Evolutionary conservation across 371 early-diverging fungal genomes (phyloP).

Genomic region (Apophysomyces ossiformis): DNA sequence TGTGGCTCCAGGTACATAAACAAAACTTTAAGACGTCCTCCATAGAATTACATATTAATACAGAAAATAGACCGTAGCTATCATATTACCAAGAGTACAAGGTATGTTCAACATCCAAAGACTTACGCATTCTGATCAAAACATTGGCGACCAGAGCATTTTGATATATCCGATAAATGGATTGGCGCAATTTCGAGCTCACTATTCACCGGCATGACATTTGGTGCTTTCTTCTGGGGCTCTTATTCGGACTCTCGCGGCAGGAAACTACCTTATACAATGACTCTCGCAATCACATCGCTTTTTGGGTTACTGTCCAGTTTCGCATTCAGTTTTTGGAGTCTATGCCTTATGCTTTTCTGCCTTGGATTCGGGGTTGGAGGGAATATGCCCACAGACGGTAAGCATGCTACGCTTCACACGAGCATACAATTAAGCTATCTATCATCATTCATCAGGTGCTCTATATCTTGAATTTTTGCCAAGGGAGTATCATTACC

Average conservation of each 20-base stretch:
- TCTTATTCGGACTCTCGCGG: conserved; percentile 77
- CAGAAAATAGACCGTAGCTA: conserved; percentile 63
- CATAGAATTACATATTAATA: not conserved
- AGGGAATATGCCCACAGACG: conserved; percentile 90
- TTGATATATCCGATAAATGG: conserved; percentile 58
- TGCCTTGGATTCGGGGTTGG: conserved; percentile 85
- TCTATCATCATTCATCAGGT: conserved; percentile 45
- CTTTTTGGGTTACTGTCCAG: conserved; percentile 75
- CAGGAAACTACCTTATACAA: conserved; percentile 76
- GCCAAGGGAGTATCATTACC: conserved; percentile 76
- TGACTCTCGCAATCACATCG: conserved; percentile 77
- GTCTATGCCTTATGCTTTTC: conserved; percentile 67
- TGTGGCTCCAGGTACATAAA: conserved; percentile 69
- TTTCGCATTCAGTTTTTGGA: conserved; percentile 65
- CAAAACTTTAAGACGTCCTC: conserved; percentile 12
- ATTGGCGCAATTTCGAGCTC: conserved; percentile 71
- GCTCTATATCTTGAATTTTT: conserved; percentile 85
- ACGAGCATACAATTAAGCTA: not conserved
- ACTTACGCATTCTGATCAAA: not conserved
- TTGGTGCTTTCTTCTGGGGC: conserved; percentile 87
- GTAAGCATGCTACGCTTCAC: conserved; percentile 29
- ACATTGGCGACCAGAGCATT: conserved; percentile 47
- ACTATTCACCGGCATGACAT: conserved; percentile 80
- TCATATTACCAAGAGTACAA: conserved; percentile 64
- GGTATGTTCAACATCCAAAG: conserved; percentile 23